These are phyloP conservation scores for Hippophae tibetana DNA, from an alignment of 306 rosid species.

Conservation along the genomic window DNA sequence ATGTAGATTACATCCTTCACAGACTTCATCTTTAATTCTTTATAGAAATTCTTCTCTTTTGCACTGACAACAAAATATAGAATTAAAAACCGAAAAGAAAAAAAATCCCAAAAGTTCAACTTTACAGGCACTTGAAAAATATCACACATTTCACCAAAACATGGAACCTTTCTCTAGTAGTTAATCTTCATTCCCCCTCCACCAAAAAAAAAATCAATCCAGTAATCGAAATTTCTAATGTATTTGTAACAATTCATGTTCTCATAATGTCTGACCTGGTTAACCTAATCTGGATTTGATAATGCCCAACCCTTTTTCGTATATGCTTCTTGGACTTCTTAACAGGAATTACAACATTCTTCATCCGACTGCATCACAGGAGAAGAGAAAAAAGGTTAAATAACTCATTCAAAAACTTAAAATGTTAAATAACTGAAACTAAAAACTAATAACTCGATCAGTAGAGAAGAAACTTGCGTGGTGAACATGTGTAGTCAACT, in stretches of 20 bases:
- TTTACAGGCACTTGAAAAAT: neutral
- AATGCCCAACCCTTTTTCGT: conserved; percentile 89
- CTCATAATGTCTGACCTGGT: conserved; percentile 58
- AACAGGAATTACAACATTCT: conserved; percentile 84
- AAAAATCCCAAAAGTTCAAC: neutral
- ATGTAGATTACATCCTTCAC: conserved; percentile 94
- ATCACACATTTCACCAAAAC: no score
- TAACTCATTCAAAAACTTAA: conserved; percentile 7
- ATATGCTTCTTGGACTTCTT: conserved; percentile 98
- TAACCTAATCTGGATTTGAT: conserved; percentile 86
- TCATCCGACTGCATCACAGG: conserved; percentile 55
- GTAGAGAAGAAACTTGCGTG: neutral
- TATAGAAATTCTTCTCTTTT: conserved; percentile 97
- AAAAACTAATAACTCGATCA: neutral
- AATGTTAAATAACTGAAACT: neutral
- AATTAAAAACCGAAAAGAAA: neutral
- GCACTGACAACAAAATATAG: conserved; percentile 46
- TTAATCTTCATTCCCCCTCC: no score
- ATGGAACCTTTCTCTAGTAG: no score
- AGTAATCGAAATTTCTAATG: neutral
- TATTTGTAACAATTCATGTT: conserved; percentile 11
- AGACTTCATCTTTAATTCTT: conserved; percentile 90
- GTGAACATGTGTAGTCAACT: no score
- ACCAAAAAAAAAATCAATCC: neutral
- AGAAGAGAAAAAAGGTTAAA: neutral